Conservation (phyloP, 2,329 filamentous ascomycete genomes). For the Colletotrichum limetticola region DNA sequence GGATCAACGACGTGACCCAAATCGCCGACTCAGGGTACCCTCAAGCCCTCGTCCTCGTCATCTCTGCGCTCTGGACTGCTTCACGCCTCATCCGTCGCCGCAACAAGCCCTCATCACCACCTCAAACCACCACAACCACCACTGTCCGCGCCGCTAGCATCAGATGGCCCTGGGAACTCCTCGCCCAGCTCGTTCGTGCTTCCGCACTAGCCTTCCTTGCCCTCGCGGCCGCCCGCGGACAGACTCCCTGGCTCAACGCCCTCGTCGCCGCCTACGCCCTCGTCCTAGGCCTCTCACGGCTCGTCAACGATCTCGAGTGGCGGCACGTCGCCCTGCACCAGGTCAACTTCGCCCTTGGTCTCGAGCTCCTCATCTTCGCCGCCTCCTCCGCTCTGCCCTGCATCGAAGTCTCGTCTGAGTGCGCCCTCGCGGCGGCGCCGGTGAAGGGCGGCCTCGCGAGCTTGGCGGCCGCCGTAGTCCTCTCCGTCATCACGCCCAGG, state of each 20-base stretch:
- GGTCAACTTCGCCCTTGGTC: slow-evolving; percentile 56
- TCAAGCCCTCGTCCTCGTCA: slow-evolving; percentile 49
- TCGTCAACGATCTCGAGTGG: slow-evolving; percentile 54
- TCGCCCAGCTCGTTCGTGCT: slow-evolving; percentile 53
- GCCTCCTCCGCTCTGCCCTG: slow-evolving; percentile 55
- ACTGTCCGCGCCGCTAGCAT: slow-evolving; percentile 50
- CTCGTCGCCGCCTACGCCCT: slow-evolving; percentile 53
- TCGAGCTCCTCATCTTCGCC: slow-evolving; percentile 48
- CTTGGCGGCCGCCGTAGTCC: slow-evolving; percentile 48
- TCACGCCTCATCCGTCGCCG: slow-evolving; percentile 47
- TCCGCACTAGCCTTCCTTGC: slow-evolving; percentile 52
- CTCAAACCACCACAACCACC: slow-evolving; percentile 36
- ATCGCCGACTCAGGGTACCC: slow-evolving; percentile 54
- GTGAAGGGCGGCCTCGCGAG: slow-evolving; percentile 49
- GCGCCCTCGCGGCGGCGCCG: slow-evolving; percentile 37
- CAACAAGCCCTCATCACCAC: slow-evolving; percentile 37
- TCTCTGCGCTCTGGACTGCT: slow-evolving; percentile 49
- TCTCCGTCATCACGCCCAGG: slow-evolving; percentile 58
- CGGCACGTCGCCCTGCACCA: slow-evolving; percentile 59
- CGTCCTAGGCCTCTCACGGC: slow-evolving; percentile 54
- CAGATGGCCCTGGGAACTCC: slow-evolving; percentile 54
- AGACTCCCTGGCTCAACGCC: slow-evolving; percentile 50
- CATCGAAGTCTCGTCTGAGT: slow-evolving; percentile 48
- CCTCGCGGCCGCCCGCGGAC: slow-evolving; percentile 46
- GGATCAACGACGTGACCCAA: slow-evolving; percentile 51